These are phyloP conservation scores for Rhododendron williamsianum DNA, from an alignment of 148 eudicot species.

Conservation along the genomic window DNA sequence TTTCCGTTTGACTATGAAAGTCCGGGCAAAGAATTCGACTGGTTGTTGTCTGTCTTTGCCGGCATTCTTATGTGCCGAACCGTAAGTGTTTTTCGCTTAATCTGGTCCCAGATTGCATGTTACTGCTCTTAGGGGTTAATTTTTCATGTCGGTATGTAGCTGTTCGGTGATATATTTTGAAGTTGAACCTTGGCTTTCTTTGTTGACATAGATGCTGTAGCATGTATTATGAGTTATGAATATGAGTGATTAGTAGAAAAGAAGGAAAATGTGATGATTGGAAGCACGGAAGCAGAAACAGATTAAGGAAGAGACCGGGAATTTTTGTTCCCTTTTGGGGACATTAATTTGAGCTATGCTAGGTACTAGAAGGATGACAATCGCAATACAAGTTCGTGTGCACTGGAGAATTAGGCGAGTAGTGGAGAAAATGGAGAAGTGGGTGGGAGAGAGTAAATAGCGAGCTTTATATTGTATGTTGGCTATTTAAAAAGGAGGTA, in stretches of 20 bases:
- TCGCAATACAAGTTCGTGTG: background rate
- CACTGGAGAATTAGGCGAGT: background rate
- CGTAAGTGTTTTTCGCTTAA: slow-evolving; percentile 1
- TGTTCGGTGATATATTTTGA: background rate
- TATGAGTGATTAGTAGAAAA: background rate
- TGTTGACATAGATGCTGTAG: background rate
- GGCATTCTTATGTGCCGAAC: slow-evolving; percentile 22
- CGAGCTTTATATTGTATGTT: background rate
- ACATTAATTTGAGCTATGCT: background rate
- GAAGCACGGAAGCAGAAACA: background rate
- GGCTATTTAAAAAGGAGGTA: background rate
- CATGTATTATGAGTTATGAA: background rate
- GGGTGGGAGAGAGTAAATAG: background rate
- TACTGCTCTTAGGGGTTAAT: background rate
- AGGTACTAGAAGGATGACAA: background rate
- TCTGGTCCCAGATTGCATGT: background rate
- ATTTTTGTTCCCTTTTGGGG: background rate
- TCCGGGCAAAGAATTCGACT: slow-evolving; percentile 8
- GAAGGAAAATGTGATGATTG: background rate
- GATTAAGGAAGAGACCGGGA: background rate
- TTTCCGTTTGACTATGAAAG: background rate
- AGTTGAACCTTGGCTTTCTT: background rate
- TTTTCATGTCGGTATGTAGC: background rate
- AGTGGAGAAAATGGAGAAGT: background rate
- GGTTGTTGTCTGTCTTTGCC: slow-evolving; percentile 16